Base-by-base conservation (phyloP, 352 stramenopile species). In the Pythium plurisporium region DNA sequence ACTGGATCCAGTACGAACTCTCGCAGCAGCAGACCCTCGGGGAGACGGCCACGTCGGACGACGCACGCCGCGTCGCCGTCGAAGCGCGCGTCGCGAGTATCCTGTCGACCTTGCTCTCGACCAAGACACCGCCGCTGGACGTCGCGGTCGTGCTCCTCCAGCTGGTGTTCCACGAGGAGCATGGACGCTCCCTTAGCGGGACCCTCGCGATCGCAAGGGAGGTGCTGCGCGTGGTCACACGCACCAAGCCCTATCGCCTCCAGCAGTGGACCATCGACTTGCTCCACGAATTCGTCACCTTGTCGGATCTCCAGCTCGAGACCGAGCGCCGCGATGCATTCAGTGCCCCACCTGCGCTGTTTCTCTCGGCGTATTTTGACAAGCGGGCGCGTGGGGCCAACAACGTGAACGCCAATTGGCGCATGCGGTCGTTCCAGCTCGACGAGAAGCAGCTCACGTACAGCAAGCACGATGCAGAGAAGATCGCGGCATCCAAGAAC, bases 1-100 rank as follows among this genome's bases (percentile, higher is more conserved):
- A 89, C 50, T 92, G 82, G 82, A 68, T 86, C 9, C 65, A 86
- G 58, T 87, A 92, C 58, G 74, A 89, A 56, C 55, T 62, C 36
- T 46, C 44, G 14, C 30, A 56, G 55, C 43, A 47, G 44, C 43
- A 41, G 15, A 2, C 3, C 26, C n/a, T 8, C 25, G n/a, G 14
- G 5, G 22, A 4, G 17, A 3, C 36, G 37, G 26, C 37, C n/a
- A 20, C 19, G 26, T 42, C 20, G 11, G 54, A 29, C 15, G 54
- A 53, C 15, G 54, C 54, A 23, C 30, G 23, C 4, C 43, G 54
- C n/a, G 47, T 54, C 47, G 38, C 46, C 6, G 23, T 64, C 26
- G 56, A 58, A 26, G 56, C 47, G 7, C 46, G 46, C 40, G 58
- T 65, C 33, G 38, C 58, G 2, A 14, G 22, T 17, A 59, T 42